These are phyloP conservation scores for Vanrija pseudolonga DNA, from an alignment of 1,284 basidiomycete genomes.

Conservation along the genomic window DNA sequence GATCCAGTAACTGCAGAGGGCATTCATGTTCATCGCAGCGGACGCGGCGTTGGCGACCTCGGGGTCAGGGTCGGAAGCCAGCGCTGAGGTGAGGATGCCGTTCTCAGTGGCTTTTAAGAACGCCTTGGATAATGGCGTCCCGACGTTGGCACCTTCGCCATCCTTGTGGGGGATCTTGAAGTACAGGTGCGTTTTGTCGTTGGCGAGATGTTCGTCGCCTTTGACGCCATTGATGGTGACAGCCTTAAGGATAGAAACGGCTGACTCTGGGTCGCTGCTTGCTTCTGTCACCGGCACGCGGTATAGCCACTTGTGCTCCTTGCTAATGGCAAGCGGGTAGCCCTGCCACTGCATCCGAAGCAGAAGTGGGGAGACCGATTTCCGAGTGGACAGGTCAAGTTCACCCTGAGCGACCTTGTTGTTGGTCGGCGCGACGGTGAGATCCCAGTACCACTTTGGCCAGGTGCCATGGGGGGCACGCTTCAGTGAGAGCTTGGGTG, in stretches of 20 bases:
- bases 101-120: slow-evolving; percentile 87
- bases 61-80: slow-evolving; percentile 39
- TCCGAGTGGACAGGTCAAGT: slow-evolving; percentile 82
- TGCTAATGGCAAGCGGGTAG: slow-evolving; percentile 79
- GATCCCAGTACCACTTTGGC: slow-evolving; percentile 98
- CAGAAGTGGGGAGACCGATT: slow-evolving; percentile 76
- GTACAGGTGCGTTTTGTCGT: slow-evolving; percentile 52
- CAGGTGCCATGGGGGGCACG: slow-evolving; percentile 44
- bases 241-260: too few relatives aligned
- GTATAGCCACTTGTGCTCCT: slow-evolving; percentile 88
- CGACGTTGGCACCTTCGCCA: slow-evolving; percentile 90
- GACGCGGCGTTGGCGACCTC: slow-evolving; percentile 67
- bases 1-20: slow-evolving; percentile 97
- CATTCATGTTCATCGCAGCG: slow-evolving; percentile 86
- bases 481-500: slow-evolving; percentile 1
- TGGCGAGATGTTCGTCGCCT: slow-evolving; percentile 21
- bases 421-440: slow-evolving; percentile 50
- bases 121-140: slow-evolving; percentile 81
- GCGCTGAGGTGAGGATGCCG: slow-evolving; percentile 63
- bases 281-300: slow-evolving; percentile 57
- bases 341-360: slow-evolving; percentile 84
- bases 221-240: slow-evolving; percentile 42
- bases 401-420: slow-evolving; percentile 44
- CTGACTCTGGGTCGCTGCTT: slow-evolving; percentile 61
- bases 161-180: slow-evolving; percentile 96